Percentiles rank a stretch among this genome's conserved stretches.
phyloP scores from a whole-genome alignment of 331 rosid species.

The Acacia concinna region DNA sequence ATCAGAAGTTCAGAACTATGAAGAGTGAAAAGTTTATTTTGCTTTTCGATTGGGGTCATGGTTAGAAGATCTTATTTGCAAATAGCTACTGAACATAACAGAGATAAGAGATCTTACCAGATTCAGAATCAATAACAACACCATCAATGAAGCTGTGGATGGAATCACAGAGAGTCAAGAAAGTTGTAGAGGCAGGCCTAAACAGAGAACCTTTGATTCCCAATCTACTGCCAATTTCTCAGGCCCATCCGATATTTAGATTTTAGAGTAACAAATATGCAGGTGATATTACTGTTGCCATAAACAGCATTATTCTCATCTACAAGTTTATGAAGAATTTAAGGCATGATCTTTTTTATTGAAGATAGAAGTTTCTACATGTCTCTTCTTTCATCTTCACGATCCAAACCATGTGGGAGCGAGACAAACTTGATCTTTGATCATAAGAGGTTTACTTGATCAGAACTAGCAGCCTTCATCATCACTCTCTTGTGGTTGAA shows the following conservation, averaged over 20 bases:
- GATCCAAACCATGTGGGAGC: constrained; percentile 31
- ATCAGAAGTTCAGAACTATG: not conserved
- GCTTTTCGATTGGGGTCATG: not conserved
- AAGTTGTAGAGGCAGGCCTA: constrained; percentile 30
- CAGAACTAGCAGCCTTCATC: not conserved
- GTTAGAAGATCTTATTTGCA: too few relatives aligned
- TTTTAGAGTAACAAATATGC: constrained; percentile 23
- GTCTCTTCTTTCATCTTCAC: constrained; percentile 29
- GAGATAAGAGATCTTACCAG: constrained; percentile 16
- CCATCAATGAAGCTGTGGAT: constrained; percentile 19
- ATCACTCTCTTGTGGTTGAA: constrained; percentile 9
- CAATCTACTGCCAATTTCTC: constrained; percentile 29
- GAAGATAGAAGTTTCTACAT: not conserved
- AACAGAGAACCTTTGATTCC: constrained; percentile 25
- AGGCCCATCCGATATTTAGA: constrained; percentile 15
- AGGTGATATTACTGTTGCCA: constrained; percentile 16
- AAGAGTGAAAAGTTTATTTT: not conserved
- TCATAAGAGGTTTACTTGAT: not conserved
- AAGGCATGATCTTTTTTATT: constrained; percentile 1
- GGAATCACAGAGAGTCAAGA: not conserved
- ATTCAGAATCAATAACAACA: constrained; percentile 13
- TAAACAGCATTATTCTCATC: constrained; percentile 8
- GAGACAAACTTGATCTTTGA: not conserved
- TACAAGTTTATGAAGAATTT: constrained; percentile 19
- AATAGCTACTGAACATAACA: not conserved